A percentile compares a stretch with the other conserved stretches of the same genome.
These are phyloP conservation scores for Globisporangium nunn DNA, from an alignment of 352 stramenopile genomes.

Conservation along the genomic window DNA sequence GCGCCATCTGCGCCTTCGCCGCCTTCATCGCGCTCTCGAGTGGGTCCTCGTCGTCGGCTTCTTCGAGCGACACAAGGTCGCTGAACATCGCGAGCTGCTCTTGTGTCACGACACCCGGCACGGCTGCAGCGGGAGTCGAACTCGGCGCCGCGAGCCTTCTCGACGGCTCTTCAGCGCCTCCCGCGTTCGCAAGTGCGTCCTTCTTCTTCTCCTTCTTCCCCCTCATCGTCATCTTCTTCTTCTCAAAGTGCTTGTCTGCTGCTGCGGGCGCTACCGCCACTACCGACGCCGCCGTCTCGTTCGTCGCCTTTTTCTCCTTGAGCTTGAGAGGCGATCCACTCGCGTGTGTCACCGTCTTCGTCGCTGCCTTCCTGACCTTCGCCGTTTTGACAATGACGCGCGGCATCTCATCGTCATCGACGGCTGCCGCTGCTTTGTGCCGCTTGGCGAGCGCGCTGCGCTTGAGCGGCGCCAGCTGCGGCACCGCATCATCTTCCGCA, in stretches of 20 bases:
- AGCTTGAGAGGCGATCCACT: background rate
- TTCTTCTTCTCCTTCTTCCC: background rate
- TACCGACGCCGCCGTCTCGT: no score
- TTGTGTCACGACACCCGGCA: conserved; percentile 6
- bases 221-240: no score
- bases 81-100: conserved; percentile 7
- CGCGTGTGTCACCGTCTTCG: background rate
- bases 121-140: background rate
- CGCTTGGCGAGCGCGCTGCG: conserved; percentile 38
- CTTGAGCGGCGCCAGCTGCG: conserved; percentile 18
- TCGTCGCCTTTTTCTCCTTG: background rate
- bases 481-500: conserved; percentile 18
- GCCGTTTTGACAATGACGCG: conserved; percentile 24
- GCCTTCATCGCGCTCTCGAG: conserved; percentile 28
- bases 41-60: conserved; percentile 18
- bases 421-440: conserved; percentile 4
- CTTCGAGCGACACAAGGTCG: conserved; percentile 1
- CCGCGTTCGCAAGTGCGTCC: no score
- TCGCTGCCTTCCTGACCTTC: conserved; percentile 17
- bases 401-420: conserved; percentile 22
- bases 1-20: conserved; percentile 23
- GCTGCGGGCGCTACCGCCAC: no score
- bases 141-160: background rate
- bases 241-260: no score
- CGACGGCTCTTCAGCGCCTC: background rate